Base-by-base conservation (phyloP, 2,329 filamentous ascomycete genomes). In the Trichoderma cornu-damae region DNA sequence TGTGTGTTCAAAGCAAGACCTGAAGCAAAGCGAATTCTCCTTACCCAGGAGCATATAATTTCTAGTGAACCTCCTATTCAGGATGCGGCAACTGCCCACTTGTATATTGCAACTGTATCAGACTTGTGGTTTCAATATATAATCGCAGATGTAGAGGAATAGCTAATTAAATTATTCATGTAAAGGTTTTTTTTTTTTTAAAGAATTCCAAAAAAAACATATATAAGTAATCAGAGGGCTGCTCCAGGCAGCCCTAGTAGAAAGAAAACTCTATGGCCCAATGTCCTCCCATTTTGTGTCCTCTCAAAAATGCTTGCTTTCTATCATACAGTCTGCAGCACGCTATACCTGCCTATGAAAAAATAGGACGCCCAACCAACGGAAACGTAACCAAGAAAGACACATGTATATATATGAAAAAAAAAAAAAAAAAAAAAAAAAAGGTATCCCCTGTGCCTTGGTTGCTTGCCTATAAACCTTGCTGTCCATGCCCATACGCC, bases 1-100 rank as follows among this genome's bases (percentile, higher is more conserved):
- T 96, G 24, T 96, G 91, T 72, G 91, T 96, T 2, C 82, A 90
- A 57, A 86, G 83, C 69, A 86, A 86, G 66, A 62, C 67, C 49
- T 71, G 65, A 68, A 28, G 6, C 6, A 9, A 28, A 42, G 26
- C 37, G n/a, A n/a, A n/a, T n/a, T n/a, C n/a, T n/a, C n/a, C n/a
- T n/a, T n/a, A n/a, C n/a, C n/a, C n/a, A n/a, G n/a, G n/a, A n/a
- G n/a, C n/a, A n/a, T n/a, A n/a, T n/a, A n/a, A n/a, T n/a, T n/a
- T n/a, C n/a, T n/a, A n/a, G n/a, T n/a, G n/a, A n/a, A n/a, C n/a
- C n/a, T n/a, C n/a, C n/a, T n/a, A n/a, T n/a, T n/a, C n/a, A n/a
- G n/a, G n/a, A n/a, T n/a, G n/a, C n/a, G n/a, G n/a, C n/a, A n/a
- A n/a, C n/a, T n/a, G n/a, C n/a, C n/a, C n/a, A n/a, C n/a, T n/a